phyloP scores from a whole-genome alignment of 108 stramenopile genomes.

The Fragilaria radians region DNA sequence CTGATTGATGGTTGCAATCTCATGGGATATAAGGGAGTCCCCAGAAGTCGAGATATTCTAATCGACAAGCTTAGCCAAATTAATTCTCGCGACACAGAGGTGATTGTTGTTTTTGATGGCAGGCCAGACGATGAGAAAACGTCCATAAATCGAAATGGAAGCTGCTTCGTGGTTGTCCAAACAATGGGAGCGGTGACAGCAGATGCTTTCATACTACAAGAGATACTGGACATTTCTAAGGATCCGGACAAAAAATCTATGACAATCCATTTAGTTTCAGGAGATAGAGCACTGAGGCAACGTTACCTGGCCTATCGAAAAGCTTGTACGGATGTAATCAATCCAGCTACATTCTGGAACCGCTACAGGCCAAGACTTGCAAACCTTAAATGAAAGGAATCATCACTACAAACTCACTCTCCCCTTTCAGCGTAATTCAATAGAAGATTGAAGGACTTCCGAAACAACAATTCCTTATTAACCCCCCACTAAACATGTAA shows the following conservation, averaged over 20 bases:
- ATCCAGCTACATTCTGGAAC: conserved; percentile 44
- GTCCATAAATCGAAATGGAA: conserved; percentile 2
- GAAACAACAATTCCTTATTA: no score
- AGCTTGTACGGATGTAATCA: conserved; percentile 31
- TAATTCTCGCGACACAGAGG: conserved; percentile 5
- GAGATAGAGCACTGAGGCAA: conserved; percentile 32
- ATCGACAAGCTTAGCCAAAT: conserved; percentile 26
- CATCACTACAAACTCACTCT: no score
- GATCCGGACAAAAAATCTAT: neutral
- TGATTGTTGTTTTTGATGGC: conserved; percentile 40
- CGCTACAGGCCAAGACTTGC: conserved; percentile 37
- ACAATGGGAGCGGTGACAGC: conserved; percentile 20
- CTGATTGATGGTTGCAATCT: conserved; percentile 50
- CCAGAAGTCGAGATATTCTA: conserved; percentile 23
- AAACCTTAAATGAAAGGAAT: conserved; percentile 16
- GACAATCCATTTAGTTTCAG: conserved; percentile 40
- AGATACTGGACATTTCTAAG: conserved; percentile 12
- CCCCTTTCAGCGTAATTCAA: no score
- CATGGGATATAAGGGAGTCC: conserved; percentile 28
- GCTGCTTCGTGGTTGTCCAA: conserved; percentile 13
- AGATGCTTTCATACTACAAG: conserved; percentile 30
- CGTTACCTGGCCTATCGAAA: conserved; percentile 18
- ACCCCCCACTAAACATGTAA: no score
- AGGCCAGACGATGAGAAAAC: conserved; percentile 10
- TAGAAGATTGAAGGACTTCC: no score